Conservation (phyloP, 2,329 filamentous ascomycete species). For the Trichoderma simmonsii region DNA sequence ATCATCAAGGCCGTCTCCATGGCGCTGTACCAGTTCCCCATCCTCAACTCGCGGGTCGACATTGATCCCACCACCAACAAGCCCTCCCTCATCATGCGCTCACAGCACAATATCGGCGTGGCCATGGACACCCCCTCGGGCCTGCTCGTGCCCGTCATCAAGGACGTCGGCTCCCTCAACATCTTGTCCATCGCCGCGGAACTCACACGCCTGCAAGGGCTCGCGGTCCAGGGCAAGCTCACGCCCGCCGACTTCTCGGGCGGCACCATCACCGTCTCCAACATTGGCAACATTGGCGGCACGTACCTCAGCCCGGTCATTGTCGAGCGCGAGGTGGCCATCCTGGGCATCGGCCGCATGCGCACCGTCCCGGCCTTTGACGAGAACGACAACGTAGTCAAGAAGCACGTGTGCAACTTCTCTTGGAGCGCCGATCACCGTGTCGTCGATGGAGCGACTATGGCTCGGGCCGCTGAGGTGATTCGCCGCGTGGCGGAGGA, state of each 20-base stretch:
- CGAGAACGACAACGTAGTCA: slow-evolving; percentile 57
- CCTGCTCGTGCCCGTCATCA: slow-evolving; percentile 87
- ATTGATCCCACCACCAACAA: slow-evolving; percentile 52
- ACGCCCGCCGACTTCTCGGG: slow-evolving; percentile 71
- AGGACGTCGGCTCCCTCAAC: slow-evolving; percentile 72
- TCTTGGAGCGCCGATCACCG: slow-evolving; percentile 97
- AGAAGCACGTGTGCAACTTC: slow-evolving; percentile 80
- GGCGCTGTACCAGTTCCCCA: slow-evolving; percentile 74
- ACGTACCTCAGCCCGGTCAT: slow-evolving; percentile 90
- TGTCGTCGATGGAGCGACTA: slow-evolving; percentile 90
- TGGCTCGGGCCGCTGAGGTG: slow-evolving; percentile 83
- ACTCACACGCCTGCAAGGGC: slow-evolving; percentile 67
- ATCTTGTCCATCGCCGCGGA: slow-evolving; percentile 77
- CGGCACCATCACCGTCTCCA: slow-evolving; percentile 92
- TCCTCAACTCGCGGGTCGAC: slow-evolving; percentile 85
- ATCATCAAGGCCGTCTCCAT: slow-evolving; percentile 93
- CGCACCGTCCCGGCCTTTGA: slow-evolving; percentile 78
- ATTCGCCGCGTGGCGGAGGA: slow-evolving; percentile 77
- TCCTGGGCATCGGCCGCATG: slow-evolving; percentile 82
- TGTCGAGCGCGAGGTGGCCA: slow-evolving; percentile 85
- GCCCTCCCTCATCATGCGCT: slow-evolving; percentile 73
- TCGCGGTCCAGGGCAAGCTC: slow-evolving; percentile 73
- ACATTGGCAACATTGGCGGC: slow-evolving; percentile 92
- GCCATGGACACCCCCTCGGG: slow-evolving; percentile 92
- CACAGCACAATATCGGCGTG: slow-evolving; percentile 89